A percentile compares a stretch with the other conserved stretches of the same genome.
Evolutionary conservation across 2,329 filamentous ascomycete species (phyloP).

Genomic region (Periconia sp.): DNA sequence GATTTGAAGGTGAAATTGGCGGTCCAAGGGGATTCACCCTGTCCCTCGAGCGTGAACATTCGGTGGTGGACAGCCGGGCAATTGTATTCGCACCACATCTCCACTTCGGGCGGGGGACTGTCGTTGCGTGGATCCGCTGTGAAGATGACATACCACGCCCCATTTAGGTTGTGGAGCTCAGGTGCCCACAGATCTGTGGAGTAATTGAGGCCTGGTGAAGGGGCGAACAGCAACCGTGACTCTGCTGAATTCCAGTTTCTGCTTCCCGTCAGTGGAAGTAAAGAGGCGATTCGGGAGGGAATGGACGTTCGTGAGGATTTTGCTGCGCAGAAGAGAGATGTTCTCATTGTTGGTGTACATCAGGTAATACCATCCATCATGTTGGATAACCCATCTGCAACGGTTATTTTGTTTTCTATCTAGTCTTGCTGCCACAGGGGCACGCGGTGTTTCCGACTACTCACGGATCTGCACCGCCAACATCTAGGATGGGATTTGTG

Average conservation of each 20-base stretch:
- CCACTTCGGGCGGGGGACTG: slow-evolving; percentile 49
- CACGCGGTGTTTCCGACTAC: slow-evolving; percentile 16
- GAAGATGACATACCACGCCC: slow-evolving; percentile 56
- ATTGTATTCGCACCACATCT: slow-evolving; percentile 52
- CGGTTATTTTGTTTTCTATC: slow-evolving; percentile 2
- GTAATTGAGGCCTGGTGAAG: slow-evolving; percentile 46
- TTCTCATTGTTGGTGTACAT: slow-evolving; percentile 49
- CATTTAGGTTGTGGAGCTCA: slow-evolving; percentile 51
- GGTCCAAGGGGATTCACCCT: slow-evolving; percentile 48
- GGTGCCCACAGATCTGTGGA: slow-evolving; percentile 55
- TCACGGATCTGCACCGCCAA: slow-evolving; percentile 48
- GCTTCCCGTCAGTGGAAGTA: neutral
- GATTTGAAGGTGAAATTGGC: slow-evolving; percentile 49
- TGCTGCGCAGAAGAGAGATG: slow-evolving; percentile 47
- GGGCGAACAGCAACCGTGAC: slow-evolving; percentile 46
- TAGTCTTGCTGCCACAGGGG: neutral
- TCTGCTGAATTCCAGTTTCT: slow-evolving; percentile 50
- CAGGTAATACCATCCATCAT: slow-evolving; percentile 49
- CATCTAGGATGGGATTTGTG: slow-evolving; percentile 48
- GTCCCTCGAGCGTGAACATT: slow-evolving; percentile 51
- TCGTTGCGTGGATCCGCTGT: slow-evolving; percentile 54
- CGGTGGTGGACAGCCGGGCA: slow-evolving; percentile 55
- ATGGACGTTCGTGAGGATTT: slow-evolving; percentile 40
- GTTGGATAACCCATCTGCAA: slow-evolving; percentile 46
- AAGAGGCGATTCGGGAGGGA: neutral